These are phyloP conservation scores for Pichia manshurica DNA, from an alignment of 805 yeast genomes.

Conservation along the genomic window DNA sequence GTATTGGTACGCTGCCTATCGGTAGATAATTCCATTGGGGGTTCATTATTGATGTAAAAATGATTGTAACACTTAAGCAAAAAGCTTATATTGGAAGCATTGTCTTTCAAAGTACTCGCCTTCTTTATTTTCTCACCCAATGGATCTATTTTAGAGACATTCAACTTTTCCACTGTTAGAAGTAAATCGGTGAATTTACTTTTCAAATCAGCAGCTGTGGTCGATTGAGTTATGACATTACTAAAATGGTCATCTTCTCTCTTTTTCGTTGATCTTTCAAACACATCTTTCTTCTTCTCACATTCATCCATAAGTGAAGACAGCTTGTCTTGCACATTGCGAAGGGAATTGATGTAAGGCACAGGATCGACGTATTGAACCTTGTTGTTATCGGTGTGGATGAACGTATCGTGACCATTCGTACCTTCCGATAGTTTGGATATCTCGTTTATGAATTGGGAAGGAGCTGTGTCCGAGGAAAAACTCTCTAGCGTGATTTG, in stretches of 20 bases:
- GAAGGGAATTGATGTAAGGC: slow-evolving; percentile 91
- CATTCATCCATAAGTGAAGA: slow-evolving; percentile 57
- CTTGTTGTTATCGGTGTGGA: slow-evolving; percentile 6
- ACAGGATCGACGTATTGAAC: slow-evolving; percentile 57
- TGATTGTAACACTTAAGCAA: slow-evolving; percentile 72
- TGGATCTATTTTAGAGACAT: slow-evolving; percentile 55
- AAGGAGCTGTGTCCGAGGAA: slow-evolving; percentile 62
- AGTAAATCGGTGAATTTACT: slow-evolving; percentile 47
- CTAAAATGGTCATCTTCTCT: slow-evolving; percentile 63
- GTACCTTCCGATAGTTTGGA: slow-evolving; percentile 33
- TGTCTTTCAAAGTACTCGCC: slow-evolving; percentile 66
- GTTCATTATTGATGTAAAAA: slow-evolving; percentile 53
- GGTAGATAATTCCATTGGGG: slow-evolving; percentile 52
- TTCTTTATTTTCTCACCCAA: slow-evolving; percentile 62
- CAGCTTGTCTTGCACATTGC: slow-evolving; percentile 71
- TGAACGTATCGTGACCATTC: slow-evolving; percentile 1
- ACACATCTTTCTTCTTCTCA: slow-evolving; percentile 39
- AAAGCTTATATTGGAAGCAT: slow-evolving; percentile 65
- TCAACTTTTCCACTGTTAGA: slow-evolving; percentile 46
- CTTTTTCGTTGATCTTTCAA: slow-evolving; percentile 51
- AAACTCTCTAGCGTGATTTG: slow-evolving; percentile 44
- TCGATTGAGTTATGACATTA: slow-evolving; percentile 52
- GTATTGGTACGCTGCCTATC: slow-evolving; percentile 17
- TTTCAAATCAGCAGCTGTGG: slow-evolving; percentile 37
- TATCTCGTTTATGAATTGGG: slow-evolving; percentile 75